phyloP scores from a whole-genome alignment of 768 basidiomycete genomes.

The Suillus variegatus region DNA sequence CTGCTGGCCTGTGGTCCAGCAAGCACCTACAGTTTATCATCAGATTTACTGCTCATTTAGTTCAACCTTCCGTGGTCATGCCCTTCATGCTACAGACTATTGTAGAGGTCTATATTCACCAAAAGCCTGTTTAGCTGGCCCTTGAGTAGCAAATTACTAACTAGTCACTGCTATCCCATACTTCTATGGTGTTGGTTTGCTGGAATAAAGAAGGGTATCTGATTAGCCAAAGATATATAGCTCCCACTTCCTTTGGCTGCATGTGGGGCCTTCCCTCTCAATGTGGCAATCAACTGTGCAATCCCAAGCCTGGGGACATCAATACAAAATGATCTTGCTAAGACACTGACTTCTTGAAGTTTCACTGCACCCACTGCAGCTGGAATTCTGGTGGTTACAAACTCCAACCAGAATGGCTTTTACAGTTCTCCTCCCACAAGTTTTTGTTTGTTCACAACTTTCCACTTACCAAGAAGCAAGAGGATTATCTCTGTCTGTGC shows the following conservation, averaged over 20 bases:
- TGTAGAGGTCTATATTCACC: background rate
- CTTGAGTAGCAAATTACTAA: background rate
- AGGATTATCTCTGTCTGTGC: background rate
- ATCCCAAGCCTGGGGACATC: background rate
- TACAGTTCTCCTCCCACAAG: background rate
- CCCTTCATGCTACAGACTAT: background rate
- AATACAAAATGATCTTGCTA: background rate
- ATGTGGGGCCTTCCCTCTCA: background rate
- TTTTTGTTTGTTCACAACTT: background rate
- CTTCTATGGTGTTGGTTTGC: background rate
- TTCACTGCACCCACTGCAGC: background rate
- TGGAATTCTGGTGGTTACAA: background rate
- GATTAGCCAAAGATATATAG: background rate
- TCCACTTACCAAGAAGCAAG: background rate
- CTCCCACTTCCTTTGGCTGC: background rate
- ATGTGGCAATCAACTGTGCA: background rate
- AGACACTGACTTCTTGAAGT: background rate
- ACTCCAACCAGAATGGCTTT: background rate
- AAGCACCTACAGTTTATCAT: background rate
- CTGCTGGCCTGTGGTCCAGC: background rate
- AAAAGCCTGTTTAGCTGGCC: background rate
- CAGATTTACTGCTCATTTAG: background rate
- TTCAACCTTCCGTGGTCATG: background rate
- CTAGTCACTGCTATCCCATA: background rate
- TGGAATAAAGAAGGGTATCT: background rate